phyloP scores from a whole-genome alignment of 2,329 filamentous ascomycete genomes.

The Xylaria digitata region DNA sequence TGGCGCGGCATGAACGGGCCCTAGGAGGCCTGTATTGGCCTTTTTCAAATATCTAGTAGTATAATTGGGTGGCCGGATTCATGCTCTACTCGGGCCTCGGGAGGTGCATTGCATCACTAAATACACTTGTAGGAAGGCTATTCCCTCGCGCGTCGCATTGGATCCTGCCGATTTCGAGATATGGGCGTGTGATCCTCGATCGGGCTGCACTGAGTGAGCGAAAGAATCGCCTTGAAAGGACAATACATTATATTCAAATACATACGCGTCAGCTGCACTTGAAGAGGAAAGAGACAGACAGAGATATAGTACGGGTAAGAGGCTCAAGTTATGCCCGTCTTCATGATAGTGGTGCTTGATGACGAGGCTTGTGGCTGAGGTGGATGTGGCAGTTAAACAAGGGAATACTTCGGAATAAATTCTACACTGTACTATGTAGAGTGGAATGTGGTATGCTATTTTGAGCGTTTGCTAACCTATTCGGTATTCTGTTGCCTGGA shows the following conservation, averaged over 20 bases:
- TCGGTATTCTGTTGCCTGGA: slow-evolving; percentile 33
- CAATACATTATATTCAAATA: neutral
- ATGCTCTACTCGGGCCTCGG: neutral
- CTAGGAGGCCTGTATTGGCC: neutral
- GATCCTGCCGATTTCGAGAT: neutral
- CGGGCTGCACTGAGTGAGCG: neutral
- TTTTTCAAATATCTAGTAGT: neutral
- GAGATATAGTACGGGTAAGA: neutral
- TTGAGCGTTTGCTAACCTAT: neutral
- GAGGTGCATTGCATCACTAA: slow-evolving; percentile 21
- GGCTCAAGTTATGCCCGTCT: no score
- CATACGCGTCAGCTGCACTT: neutral
- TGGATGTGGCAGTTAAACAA: neutral
- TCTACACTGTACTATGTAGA: no score
- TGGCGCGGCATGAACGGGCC: slow-evolving; percentile 8
- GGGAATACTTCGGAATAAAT: slow-evolving; percentile 1
- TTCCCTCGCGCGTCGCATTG: slow-evolving; percentile 1
- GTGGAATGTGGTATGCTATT: slow-evolving; percentile 19
- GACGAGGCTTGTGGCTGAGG: slow-evolving; percentile 20
- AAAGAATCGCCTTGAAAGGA: no score
- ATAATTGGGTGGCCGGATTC: neutral
- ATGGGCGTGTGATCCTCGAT: no score
- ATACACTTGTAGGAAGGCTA: slow-evolving; percentile 23
- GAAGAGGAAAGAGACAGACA: neutral
- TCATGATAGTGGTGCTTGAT: neutral